These are phyloP conservation scores for Bruguiera gymnorhiza DNA, from an alignment of 345 rosid species.

Conservation along the genomic window DNA sequence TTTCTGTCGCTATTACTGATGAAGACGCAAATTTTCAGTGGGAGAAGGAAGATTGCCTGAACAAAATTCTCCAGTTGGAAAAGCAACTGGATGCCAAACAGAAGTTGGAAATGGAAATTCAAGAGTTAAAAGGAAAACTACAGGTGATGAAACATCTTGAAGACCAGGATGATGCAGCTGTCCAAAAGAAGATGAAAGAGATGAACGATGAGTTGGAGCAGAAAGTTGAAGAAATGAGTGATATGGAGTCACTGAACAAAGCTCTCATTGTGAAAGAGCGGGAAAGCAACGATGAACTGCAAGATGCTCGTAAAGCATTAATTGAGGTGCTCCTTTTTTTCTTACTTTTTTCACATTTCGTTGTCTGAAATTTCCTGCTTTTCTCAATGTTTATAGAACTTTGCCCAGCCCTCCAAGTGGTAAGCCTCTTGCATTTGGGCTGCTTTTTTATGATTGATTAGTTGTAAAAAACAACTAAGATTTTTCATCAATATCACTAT, in stretches of 20 bases:
- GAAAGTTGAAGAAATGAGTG: slow-evolving; percentile 47
- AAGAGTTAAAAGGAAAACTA: slow-evolving; percentile 75
- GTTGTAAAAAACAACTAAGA: too few species aligned
- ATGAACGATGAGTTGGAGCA: slow-evolving; percentile 57
- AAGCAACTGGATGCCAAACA: slow-evolving; percentile 65
- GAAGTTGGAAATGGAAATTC: slow-evolving; percentile 80
- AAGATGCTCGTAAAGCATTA: slow-evolving; percentile 44
- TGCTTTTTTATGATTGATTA: too few species aligned
- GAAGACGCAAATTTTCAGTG: slow-evolving; percentile 44
- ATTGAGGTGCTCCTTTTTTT: slow-evolving; percentile 30
- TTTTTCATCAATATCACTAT: too few species aligned
- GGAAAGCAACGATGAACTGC: slow-evolving; percentile 54
- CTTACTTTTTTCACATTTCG: not conserved
- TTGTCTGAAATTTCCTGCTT: too few species aligned
- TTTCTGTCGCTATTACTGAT: slow-evolving; percentile 9
- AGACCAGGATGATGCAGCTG: slow-evolving; percentile 64
- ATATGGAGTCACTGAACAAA: slow-evolving; percentile 31
- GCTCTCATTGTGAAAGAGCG: slow-evolving; percentile 49
- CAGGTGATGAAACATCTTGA: slow-evolving; percentile 81
- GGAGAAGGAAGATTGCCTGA: slow-evolving; percentile 65
- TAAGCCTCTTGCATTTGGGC: too few species aligned
- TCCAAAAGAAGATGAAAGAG: slow-evolving; percentile 61
- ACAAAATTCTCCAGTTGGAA: slow-evolving; percentile 61
- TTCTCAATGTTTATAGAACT: too few species aligned
- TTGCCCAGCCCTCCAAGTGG: too few species aligned